Conservation (phyloP, 805 yeast species). For the Scheffersomyces spartinae region DNA sequence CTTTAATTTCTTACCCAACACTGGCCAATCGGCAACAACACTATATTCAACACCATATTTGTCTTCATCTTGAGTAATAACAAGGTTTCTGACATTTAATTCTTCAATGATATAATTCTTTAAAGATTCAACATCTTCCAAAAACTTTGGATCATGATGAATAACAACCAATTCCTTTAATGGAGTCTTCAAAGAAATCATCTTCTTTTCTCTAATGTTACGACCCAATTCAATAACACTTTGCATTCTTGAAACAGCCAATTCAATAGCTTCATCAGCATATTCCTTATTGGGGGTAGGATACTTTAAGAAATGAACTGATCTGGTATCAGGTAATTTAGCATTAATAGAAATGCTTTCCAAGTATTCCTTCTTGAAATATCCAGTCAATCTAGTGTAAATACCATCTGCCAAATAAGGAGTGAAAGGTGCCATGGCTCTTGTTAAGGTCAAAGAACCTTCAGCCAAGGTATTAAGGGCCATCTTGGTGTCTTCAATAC, state of each 20-base stretch:
- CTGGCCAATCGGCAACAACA: conserved; percentile 99
- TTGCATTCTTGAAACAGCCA: conserved; percentile 92
- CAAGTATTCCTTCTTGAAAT: conserved; percentile 50
- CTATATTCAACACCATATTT: conserved; percentile 85
- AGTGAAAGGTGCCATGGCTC: conserved; percentile 99
- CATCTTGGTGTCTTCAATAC: conserved; percentile 68
- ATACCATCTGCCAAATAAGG: conserved; percentile 91
- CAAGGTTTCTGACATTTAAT: conserved; percentile 79
- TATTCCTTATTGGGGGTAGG: conserved; percentile 76
- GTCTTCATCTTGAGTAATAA: conserved; percentile 83
- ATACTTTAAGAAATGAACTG: conserved; percentile 89
- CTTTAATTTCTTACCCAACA: conserved; percentile 93
- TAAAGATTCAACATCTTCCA: conserved; percentile 68
- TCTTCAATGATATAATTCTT: conserved; percentile 78
- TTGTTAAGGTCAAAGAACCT: conserved; percentile 74
- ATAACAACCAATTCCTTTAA: conserved; percentile 77
- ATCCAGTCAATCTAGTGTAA: conserved; percentile 60
- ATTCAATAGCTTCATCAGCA: conserved; percentile 73
- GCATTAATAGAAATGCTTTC: conserved; percentile 27
- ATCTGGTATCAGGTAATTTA: conserved; percentile 48
- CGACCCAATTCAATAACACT: conserved; percentile 93
- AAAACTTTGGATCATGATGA: conserved; percentile 64
- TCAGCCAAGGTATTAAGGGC: conserved; percentile 89
- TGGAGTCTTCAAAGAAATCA: conserved; percentile 90
- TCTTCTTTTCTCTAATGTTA: conserved; percentile 91